phyloP scores from a whole-genome alignment of 2,329 filamentous ascomycete genomes.

The Microsporum canis region DNA sequence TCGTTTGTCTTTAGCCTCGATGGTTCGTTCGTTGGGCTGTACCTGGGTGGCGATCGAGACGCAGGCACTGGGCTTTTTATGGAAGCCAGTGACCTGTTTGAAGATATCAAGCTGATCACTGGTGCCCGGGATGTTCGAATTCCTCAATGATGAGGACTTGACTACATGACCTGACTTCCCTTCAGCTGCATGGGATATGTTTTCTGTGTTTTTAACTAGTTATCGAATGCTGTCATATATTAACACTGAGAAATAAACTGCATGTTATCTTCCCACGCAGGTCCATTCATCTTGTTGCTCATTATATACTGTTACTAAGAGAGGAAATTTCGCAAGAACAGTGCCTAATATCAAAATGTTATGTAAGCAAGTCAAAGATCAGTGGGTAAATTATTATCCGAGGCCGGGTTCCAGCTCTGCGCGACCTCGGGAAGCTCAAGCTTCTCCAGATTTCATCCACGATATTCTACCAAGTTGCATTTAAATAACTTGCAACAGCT shows the following conservation, averaged over 20 bases:
- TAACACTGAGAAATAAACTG: too few species aligned
- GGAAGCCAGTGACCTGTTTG: not conserved
- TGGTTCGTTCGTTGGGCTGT: not conserved
- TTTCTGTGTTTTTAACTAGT: too few species aligned
- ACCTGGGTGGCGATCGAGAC: not conserved
- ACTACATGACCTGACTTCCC: too few species aligned
- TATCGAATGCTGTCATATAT: too few species aligned
- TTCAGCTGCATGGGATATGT: too few species aligned
- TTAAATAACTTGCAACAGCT: not conserved
- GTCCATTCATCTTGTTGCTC: too few species aligned
- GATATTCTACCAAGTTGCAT: not conserved
- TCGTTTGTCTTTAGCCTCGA: not conserved
- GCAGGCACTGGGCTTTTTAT: not conserved
- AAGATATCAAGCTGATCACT: not conserved
- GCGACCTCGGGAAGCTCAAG: not conserved
- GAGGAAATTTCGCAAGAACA: too few species aligned
- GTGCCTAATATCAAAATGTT: too few species aligned
- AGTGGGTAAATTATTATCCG: too few species aligned
- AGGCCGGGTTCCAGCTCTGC: not conserved
- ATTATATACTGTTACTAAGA: too few species aligned
- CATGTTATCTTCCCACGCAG: too few species aligned
- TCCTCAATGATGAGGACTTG: not conserved
- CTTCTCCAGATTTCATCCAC: not conserved
- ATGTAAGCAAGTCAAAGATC: too few species aligned
- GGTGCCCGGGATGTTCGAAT: not conserved